phyloP scores from a whole-genome alignment of 805 yeast genomes.

The Priceomyces fermenticarens region DNA sequence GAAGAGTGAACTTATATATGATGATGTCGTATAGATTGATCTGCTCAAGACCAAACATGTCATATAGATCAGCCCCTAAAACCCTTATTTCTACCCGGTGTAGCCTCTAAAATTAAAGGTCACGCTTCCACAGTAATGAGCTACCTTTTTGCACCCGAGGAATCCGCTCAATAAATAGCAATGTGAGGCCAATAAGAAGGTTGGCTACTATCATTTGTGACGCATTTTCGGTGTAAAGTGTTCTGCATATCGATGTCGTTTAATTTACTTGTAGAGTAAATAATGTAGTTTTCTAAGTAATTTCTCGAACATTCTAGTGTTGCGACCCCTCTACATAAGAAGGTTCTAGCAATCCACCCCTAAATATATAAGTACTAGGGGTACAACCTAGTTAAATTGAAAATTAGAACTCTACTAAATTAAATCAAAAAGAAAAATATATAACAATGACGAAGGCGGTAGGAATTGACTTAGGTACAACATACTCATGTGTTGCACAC shows the following conservation, averaged over 20 bases:
- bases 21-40: no score
- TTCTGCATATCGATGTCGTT: not conserved
- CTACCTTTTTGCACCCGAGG: no score
- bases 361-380: constrained; percentile 2
- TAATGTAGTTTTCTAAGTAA: not conserved
- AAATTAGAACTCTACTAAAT: not conserved
- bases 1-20: no score
- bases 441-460: constrained; percentile 49
- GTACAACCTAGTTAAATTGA: not conserved
- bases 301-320: constrained; percentile 6
- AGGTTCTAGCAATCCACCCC: constrained; percentile 6
- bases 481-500: constrained; percentile 95
- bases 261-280: not conserved
- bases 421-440: not conserved
- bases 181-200: not conserved
- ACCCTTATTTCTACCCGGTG: no score
- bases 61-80: no score
- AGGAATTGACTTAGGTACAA: constrained; percentile 96
- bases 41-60: no score
- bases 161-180: not conserved
- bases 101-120: no score
- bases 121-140: no score
- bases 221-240: not conserved
- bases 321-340: constrained; percentile 6
- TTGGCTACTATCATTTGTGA: no score